Evolutionary conservation across 2,329 filamentous ascomycete genomes (phyloP).

Genomic region (Cordyceps farinosa): DNA sequence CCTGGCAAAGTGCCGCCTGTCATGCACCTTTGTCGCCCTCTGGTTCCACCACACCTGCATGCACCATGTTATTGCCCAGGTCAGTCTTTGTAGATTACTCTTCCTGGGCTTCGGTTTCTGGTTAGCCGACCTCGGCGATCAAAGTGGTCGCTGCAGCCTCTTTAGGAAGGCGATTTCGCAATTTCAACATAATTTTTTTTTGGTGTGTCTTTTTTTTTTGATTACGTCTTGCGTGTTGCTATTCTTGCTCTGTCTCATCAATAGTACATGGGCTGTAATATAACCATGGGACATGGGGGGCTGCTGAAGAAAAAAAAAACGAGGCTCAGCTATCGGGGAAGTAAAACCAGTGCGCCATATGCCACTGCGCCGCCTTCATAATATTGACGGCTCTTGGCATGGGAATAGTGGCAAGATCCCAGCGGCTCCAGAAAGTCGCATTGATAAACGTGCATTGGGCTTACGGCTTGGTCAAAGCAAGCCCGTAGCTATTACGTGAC

Average conservation of each 20-base stretch:
- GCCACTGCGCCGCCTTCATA: not conserved
- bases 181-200: not conserved
- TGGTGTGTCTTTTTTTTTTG: not conserved
- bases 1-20: not conserved
- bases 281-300: not conserved
- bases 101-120: conserved; percentile 1
- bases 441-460: not conserved
- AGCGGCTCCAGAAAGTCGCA: not conserved
- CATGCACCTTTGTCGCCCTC: not conserved
- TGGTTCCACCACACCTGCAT: conserved; percentile 5
- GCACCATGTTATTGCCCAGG: not conserved
- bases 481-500: not conserved
- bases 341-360: too few relatives aligned
- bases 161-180: conserved; percentile 10
- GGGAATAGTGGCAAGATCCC: conserved; percentile 6
- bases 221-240: not conserved
- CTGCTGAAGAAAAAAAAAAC: too few relatives aligned
- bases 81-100: not conserved
- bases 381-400: conserved; percentile 1
- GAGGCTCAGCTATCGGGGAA: too few relatives aligned
- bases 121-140: conserved; percentile 8
- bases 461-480: not conserved
- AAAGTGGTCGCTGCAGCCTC: conserved; percentile 6
- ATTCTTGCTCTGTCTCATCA: not conserved
- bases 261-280: too few relatives aligned